Percentiles rank a stretch among this genome's conserved stretches.
Conservation (phyloP, 2,329 filamentous ascomycete species). For the Mollisia scopiformis region DNA sequence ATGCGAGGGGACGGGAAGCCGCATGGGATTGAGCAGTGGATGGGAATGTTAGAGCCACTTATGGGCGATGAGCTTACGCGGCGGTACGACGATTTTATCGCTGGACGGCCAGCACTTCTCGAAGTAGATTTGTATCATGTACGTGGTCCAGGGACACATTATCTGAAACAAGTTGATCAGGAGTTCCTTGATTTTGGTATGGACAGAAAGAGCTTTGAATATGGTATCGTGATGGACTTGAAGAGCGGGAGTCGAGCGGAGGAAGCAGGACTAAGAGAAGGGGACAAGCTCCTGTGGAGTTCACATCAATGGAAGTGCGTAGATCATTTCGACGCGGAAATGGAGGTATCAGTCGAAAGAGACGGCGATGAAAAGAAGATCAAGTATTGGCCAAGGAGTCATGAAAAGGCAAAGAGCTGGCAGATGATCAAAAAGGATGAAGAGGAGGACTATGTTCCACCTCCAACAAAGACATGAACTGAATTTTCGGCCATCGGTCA, state of each 20-base stretch:
- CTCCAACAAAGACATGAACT: not conserved
- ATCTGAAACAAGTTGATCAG: slow-evolving; percentile 21
- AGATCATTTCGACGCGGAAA: slow-evolving; percentile 20
- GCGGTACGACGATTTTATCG: slow-evolving; percentile 14
- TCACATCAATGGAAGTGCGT: slow-evolving; percentile 28
- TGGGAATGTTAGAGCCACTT: slow-evolving; percentile 15
- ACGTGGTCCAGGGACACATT: slow-evolving; percentile 21
- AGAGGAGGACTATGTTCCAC: not conserved
- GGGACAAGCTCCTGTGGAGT: slow-evolving; percentile 24
- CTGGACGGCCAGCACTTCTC: slow-evolving; percentile 18
- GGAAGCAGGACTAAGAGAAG: slow-evolving; percentile 28
- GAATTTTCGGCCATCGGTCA: too few species aligned
- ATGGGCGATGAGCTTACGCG: slow-evolving; percentile 19
- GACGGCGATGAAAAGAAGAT: slow-evolving; percentile 13
- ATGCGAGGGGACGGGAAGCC: slow-evolving; percentile 10
- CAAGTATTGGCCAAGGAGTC: slow-evolving; percentile 27
- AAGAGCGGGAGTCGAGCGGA: slow-evolving; percentile 26
- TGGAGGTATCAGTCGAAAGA: slow-evolving; percentile 25
- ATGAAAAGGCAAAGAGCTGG: slow-evolving; percentile 26
- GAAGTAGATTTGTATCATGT: slow-evolving; percentile 19
- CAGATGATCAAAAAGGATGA: slow-evolving; percentile 33
- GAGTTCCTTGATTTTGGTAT: slow-evolving; percentile 32
- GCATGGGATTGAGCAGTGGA: slow-evolving; percentile 22
- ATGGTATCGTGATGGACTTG: slow-evolving; percentile 22
- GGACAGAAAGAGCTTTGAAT: slow-evolving; percentile 23